Base-by-base conservation (phyloP, 768 basidiomycete species). In the Pleurotus giganteus region DNA sequence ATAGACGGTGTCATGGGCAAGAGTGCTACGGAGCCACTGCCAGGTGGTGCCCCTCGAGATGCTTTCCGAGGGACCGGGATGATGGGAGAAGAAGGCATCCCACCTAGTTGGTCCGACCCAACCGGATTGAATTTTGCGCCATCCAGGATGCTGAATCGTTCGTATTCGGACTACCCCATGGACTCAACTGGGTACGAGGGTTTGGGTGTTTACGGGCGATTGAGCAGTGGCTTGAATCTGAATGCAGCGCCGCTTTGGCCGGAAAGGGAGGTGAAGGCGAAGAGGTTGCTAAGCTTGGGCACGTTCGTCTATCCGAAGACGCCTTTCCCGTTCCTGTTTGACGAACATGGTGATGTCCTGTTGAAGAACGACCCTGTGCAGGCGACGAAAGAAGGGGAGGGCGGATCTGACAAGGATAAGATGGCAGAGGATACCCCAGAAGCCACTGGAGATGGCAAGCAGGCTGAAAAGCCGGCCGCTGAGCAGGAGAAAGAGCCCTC, bases 261-360 rank as follows among this genome's bases (percentile, higher is more conserved):
- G 65, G 43, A 65, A 63, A 29, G 64, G 65, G 43, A 63, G 59
- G 61, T 53, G 45, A 62, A 57, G 39, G 65, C 72, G 7, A 64
- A 64, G 42, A 66, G 68, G 21, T 60, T 61, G 19, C 68, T 79
- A 9, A 69, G 78, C 58, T 66, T 86, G 11, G 85, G 85, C 34
- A 81, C 81, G 23, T 86, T 73, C 65, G 78, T 86, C 44, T 81
- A 74, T 52, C 85, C 85, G 1, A 66, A 69, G 37, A 67, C 79
- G 39, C 85, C 84, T 24, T 84, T 86, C 66, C 84, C 85, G 17
- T 84, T 77, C 65, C 71, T 71, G 60, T 79, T 79, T 37, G 29
- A 42, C 31, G 17, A 17, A 45, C 53, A 23, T 45, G 53, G 31
- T 61, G 73, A 74, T 43, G 19, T 41, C 8, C 31, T 32, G 13